These are phyloP conservation scores for Trichothecium sympodiale DNA, from an alignment of 2,329 filamentous ascomycete genomes.

Conservation along the genomic window DNA sequence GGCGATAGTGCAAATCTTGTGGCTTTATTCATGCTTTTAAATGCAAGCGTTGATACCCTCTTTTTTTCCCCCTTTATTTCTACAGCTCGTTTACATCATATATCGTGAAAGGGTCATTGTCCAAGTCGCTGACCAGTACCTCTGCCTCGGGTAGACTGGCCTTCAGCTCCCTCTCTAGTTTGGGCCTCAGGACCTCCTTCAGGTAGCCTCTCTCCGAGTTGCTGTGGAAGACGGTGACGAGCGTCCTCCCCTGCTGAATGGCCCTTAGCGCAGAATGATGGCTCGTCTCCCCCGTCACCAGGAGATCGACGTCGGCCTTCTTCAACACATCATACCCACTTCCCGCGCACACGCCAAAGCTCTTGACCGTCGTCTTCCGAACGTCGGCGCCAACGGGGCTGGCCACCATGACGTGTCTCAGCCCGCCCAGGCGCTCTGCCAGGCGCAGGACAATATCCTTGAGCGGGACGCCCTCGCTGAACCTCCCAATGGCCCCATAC, in stretches of 20 bases:
- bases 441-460: conserved; percentile 38
- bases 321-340: conserved; percentile 71
- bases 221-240: conserved; percentile 82
- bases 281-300: conserved; percentile 86
- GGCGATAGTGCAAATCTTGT: conserved; percentile 2
- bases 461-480: conserved; percentile 26
- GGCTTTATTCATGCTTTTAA: not conserved
- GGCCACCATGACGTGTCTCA: conserved; percentile 40
- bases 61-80: conserved; percentile 2
- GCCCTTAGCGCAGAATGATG: conserved; percentile 87
- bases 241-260: conserved; percentile 70
- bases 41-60: not conserved
- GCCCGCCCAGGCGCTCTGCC: conserved; percentile 56
- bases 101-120: conserved; percentile 83
- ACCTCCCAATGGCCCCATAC: conserved; percentile 39
- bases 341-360: conserved; percentile 80
- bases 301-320: conserved; percentile 59
- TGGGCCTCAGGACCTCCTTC: conserved; percentile 54
- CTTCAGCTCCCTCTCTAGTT: conserved; percentile 49
- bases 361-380: conserved; percentile 38
- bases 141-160: conserved; percentile 38
- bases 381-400: conserved; percentile 35
- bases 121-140: conserved; percentile 66
- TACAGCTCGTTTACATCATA: conserved; percentile 37
- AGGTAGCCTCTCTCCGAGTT: conserved; percentile 87